Evolutionary conservation across 352 stramenopile genomes (phyloP), one percentile per base, ranked within the genome.

Genomic region (Phytophthora sp.): DNA sequence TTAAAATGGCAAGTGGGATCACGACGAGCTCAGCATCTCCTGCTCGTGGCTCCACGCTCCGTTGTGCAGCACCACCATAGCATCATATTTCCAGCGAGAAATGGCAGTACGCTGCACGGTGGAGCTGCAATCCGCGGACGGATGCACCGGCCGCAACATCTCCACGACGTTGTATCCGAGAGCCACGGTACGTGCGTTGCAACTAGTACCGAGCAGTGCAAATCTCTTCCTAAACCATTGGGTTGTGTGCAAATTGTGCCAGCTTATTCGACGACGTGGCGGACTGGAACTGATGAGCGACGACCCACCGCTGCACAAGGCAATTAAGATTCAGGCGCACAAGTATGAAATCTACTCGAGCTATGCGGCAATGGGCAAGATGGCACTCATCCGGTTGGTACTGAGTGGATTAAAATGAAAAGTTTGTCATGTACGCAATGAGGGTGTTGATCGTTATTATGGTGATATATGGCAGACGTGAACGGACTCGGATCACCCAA

Each of bases 311-410:
- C 49, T 88, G 49, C 80, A 60, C 59, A 88, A 87, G 55, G 80
- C 82, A 20, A 44, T 91, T 23, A 79, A 77, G 50, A 51, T 89
- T 29, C 66, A 74, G 51, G 47, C 67, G n/a, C 74, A 81, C 60
- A 68, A 67, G 46, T 76, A 84, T 60, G 82, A 91, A 59, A 65
- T 91, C 21, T 93, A 91, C 67, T 93, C 82, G 50, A 89, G 85
- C 30, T 83, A 87, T 33, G 45, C 82, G 26, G 35, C 58, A 7
- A 68, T 84, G 24, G 85, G 85, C 52, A 93, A 90, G 39, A 60
- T 89, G 16, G 77, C 82, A 11, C 82, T 93, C 56, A 88, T 91
- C 62, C 63, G 71, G 82, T 88, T 61, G 16, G 78, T 73, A 31
- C 16, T 35, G 33, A 9, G 7, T 7, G 13, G 13, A n/a, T 44